Conservation (phyloP, 495 filamentous ascomycete genomes). For the Lasiosphaeria miniovina region DNA sequence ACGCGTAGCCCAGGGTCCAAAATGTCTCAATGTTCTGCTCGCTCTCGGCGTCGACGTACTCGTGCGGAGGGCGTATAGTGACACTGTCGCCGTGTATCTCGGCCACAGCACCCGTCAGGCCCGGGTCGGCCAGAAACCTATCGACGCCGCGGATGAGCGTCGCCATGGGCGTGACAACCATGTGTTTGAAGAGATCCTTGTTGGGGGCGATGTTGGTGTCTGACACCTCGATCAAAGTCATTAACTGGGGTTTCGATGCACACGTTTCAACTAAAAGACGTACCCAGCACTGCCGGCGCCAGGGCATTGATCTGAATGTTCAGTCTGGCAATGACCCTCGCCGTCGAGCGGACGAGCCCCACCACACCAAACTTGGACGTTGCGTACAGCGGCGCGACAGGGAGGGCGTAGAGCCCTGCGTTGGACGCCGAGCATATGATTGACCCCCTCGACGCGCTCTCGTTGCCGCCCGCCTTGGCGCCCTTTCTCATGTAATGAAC, state of each 20-base stretch:
- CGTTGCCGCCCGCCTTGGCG: slow-evolving; percentile 11
- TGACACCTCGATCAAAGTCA: slow-evolving; percentile 13
- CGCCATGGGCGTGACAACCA: slow-evolving; percentile 53
- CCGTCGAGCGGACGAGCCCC: slow-evolving; percentile 50
- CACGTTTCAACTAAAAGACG: not conserved
- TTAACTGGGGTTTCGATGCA: not conserved
- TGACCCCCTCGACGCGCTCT: slow-evolving; percentile 34
- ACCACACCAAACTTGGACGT: slow-evolving; percentile 51
- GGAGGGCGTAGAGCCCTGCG: slow-evolving; percentile 55
- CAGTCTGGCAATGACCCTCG: slow-evolving; percentile 33
- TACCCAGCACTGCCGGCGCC: slow-evolving; percentile 49
- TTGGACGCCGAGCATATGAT: slow-evolving; percentile 58
- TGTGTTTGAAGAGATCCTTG: slow-evolving; percentile 44
- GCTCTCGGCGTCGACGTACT: slow-evolving; percentile 52
- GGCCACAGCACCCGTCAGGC: slow-evolving; percentile 44
- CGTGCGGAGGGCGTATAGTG: slow-evolving; percentile 46
- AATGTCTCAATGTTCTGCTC: slow-evolving; percentile 49
- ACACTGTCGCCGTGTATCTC: slow-evolving; percentile 56
- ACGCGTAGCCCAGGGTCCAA: slow-evolving; percentile 45
- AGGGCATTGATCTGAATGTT: slow-evolving; percentile 54
- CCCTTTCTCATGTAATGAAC: slow-evolving; percentile 54
- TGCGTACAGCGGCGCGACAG: slow-evolving; percentile 54
- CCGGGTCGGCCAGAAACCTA: slow-evolving; percentile 40
- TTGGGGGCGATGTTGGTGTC: slow-evolving; percentile 49
- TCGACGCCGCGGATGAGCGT: slow-evolving; percentile 46